Evolutionary conservation across 257 asterid species (phyloP).

Genomic region (Petunia axillaris): DNA sequence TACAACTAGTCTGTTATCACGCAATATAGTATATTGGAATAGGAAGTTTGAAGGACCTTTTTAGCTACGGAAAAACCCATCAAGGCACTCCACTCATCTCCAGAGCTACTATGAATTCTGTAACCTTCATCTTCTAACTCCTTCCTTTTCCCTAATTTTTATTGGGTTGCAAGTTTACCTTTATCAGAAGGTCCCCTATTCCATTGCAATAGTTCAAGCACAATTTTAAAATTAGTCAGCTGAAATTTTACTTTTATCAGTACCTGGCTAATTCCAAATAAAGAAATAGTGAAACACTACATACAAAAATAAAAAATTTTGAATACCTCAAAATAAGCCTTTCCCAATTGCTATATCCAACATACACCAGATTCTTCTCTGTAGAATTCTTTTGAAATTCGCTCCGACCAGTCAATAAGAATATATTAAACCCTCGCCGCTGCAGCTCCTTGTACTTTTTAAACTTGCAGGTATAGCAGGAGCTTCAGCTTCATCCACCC

Average conservation of each 20-base stretch:
- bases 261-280: not conserved
- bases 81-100: constrained; percentile 97
- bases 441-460: constrained; percentile 61
- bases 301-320: not conserved
- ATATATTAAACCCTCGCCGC: constrained; percentile 63
- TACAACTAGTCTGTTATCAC: constrained; percentile 25
- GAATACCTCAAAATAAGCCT: constrained; percentile 78
- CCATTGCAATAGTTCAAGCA: constrained; percentile 20
- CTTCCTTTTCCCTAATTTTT: constrained; percentile 76
- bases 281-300: not conserved
- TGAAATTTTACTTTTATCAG: not conserved
- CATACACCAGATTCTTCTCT: constrained; percentile 49
- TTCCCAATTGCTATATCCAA: constrained; percentile 80
- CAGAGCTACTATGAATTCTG: constrained; percentile 71
- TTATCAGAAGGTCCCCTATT: constrained; percentile 66
- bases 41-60: constrained; percentile 83
- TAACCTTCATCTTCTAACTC: constrained; percentile 81
- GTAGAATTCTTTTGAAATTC: constrained; percentile 78
- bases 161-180: constrained; percentile 60
- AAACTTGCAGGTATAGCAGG: constrained; percentile 77
- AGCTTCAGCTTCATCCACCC: constrained; percentile 76
- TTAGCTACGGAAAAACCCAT: constrained; percentile 65
- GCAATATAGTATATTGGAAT: constrained; percentile 73
- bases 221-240: constrained; percentile 12
- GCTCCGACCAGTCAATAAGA: constrained; percentile 72